Base-by-base conservation (phyloP, 78 protist genomes). In the Chrysochromulina tobinii region DNA sequence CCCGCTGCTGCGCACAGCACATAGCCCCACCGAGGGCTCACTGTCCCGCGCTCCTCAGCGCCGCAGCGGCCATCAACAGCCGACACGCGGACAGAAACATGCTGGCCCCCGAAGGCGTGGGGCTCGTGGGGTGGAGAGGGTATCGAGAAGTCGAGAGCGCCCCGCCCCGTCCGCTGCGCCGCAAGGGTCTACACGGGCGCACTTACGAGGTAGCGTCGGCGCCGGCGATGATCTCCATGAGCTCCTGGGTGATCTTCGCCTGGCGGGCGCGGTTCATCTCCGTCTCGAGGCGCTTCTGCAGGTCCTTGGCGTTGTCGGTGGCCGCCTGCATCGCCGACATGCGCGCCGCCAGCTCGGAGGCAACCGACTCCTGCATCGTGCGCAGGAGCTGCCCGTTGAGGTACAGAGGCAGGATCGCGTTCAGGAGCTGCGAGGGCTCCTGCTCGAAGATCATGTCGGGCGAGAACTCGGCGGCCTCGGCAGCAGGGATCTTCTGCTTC, bases 341-440 rank as follows among this genome's bases (percentile, higher is more conserved):
- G 81, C 91, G 91, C 14, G 84, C 6, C 53, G 94, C 90, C n/a
- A 92, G 94, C 91, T 92, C 94, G 67, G 94, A 92, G n/a, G 94
- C 94, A 61, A 92, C 88, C 3, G 94, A 86, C 90, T 92, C 94
- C 94, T 92, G 94, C 38, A 88, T 25, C 12, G 91, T 66, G 75
- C 91, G 91, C 27, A 88, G 91, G 21, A 89, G 1, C 85, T 64
- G 73, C 21, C 77, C 73, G 94, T 92, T 87, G 69, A 92, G 59
- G 91, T 92, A 92, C 17, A 92, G 94, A 18, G 94, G 94, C 27
- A 92, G 91, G 81, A 92, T 58, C 3, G 94, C 94, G 88, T 68
- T 50, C 61, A 90, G 88, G 61, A 89, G 85, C 92, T 72, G 77
- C 61, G 75, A 18, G 5, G 91, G 91, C 81, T 58, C 81, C 91